phyloP scores from a whole-genome alignment of 768 basidiomycete genomes.

The Tricholomella constricta region DNA sequence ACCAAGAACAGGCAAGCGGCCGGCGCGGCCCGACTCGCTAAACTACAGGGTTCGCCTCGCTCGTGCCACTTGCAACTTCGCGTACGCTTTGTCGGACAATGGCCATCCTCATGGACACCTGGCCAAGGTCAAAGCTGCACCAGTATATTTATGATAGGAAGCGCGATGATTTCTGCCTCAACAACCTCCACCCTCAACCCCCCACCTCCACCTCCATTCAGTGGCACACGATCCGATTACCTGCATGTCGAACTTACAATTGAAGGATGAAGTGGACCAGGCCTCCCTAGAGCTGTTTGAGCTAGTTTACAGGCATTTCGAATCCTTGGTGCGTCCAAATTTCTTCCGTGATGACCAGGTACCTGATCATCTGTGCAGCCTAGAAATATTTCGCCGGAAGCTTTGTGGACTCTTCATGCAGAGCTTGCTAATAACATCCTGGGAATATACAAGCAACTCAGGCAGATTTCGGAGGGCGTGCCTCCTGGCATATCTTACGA shows the following conservation, averaged over 20 bases:
- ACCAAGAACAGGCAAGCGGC: background rate
- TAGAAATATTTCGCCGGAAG: background rate
- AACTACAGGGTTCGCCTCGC: background rate
- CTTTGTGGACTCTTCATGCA: slow-evolving; percentile 1
- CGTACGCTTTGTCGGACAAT: background rate
- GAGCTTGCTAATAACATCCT: background rate
- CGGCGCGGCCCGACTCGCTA: background rate
- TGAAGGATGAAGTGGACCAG: background rate
- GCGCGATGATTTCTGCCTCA: background rate
- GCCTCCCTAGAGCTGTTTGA: background rate
- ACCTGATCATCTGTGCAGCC: background rate
- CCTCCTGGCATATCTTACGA: background rate
- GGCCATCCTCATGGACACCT: background rate
- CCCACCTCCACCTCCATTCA: background rate
- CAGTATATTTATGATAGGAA: background rate
- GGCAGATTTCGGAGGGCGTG: background rate
- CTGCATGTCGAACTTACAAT: background rate
- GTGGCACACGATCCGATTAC: background rate
- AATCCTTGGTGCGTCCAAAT: background rate
- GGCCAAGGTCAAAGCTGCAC: slow-evolving; percentile 1
- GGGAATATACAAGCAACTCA: background rate
- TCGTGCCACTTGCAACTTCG: background rate
- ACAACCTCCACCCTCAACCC: background rate
- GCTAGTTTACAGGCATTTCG: background rate
- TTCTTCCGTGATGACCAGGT: background rate